Conservation (phyloP, 2,329 filamentous ascomycete species). For the Diaporthe nobilis region DNA sequence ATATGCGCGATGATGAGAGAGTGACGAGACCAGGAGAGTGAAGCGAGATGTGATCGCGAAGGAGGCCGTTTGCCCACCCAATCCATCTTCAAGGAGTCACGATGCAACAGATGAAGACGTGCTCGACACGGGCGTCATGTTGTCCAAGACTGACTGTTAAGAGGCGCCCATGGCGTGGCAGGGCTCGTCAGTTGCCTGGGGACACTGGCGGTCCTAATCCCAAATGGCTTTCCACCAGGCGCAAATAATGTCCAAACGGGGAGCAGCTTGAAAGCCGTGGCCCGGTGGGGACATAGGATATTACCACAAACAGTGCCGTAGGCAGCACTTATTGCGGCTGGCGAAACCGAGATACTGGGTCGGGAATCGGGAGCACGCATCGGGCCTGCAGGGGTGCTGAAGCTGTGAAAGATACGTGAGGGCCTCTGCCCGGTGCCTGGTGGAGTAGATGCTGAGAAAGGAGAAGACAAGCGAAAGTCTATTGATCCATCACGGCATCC, state of each 20-base stretch:
- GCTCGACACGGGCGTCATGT: slow-evolving; percentile 20
- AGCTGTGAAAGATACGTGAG: slow-evolving; percentile 3
- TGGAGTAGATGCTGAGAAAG: slow-evolving; percentile 26
- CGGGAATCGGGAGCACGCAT: slow-evolving; percentile 20
- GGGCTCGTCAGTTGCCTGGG: background rate
- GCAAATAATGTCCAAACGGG: background rate
- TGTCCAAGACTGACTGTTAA: slow-evolving; percentile 11
- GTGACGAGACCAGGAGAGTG: background rate
- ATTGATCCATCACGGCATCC: slow-evolving; percentile 17
- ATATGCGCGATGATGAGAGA: background rate
- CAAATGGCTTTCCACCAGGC: background rate
- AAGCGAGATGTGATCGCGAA: background rate
- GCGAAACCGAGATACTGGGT: slow-evolving; percentile 23
- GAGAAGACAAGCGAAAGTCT: slow-evolving; percentile 25
- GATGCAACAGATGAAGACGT: slow-evolving; percentile 16
- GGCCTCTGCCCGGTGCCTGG: background rate
- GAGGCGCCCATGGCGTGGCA: background rate
- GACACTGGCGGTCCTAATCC: background rate
- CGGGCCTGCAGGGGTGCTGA: background rate
- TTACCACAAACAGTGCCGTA: background rate
- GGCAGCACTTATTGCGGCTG: slow-evolving; percentile 10
- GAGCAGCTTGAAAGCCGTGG: slow-evolving; percentile 1
- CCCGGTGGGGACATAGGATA: background rate
- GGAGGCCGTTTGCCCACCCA: background rate
- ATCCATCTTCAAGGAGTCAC: background rate